Conservation (phyloP, 495 filamentous ascomycete species). For the Aspergillus taichungensis region DNA sequence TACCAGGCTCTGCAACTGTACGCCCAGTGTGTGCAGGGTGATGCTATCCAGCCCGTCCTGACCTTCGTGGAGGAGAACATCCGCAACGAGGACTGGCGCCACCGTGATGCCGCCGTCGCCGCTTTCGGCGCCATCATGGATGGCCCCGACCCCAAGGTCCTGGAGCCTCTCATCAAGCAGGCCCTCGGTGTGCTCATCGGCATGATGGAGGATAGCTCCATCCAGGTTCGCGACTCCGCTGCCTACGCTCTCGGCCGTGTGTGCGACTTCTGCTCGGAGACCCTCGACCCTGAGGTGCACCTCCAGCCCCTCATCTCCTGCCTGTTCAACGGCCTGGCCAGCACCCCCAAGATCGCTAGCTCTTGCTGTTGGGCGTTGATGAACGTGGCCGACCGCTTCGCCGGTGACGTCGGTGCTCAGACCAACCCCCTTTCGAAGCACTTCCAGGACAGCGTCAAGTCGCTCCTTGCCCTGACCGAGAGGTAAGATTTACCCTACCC, state of each 20-base stretch:
- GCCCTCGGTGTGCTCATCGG: constrained; percentile 79
- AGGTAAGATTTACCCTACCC: constrained; percentile 30
- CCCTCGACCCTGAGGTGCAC: constrained; percentile 76
- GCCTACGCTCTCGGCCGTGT: constrained; percentile 94
- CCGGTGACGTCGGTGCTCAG: constrained; percentile 65
- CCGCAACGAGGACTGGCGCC: constrained; percentile 83
- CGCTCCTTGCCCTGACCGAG: constrained; percentile 77
- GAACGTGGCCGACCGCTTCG: constrained; percentile 94
- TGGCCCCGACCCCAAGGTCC: constrained; percentile 78
- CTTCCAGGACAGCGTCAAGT: constrained; percentile 85
- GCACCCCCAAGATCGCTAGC: constrained; percentile 90
- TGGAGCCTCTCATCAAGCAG: constrained; percentile 91
- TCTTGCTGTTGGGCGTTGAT: constrained; percentile 99
- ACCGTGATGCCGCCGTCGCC: constrained; percentile 88
- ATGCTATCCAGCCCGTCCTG: constrained; percentile 76
- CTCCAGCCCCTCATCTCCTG: constrained; percentile 74
- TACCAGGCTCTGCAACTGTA: constrained; percentile 97
- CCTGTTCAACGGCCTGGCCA: constrained; percentile 83
- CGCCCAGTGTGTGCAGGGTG: constrained; percentile 74
- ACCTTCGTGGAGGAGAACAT: constrained; percentile 86
- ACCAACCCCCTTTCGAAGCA: constrained; percentile 82
- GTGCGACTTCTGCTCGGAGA: constrained; percentile 78
- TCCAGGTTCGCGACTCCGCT: constrained; percentile 93
- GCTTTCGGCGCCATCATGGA: constrained; percentile 99
- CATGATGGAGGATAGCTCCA: constrained; percentile 89